Percentiles rank a stretch among this genome's conserved stretches.
These are phyloP conservation scores for Candida mattraensis DNA, from an alignment of 805 yeast genomes.

Conservation along the genomic window DNA sequence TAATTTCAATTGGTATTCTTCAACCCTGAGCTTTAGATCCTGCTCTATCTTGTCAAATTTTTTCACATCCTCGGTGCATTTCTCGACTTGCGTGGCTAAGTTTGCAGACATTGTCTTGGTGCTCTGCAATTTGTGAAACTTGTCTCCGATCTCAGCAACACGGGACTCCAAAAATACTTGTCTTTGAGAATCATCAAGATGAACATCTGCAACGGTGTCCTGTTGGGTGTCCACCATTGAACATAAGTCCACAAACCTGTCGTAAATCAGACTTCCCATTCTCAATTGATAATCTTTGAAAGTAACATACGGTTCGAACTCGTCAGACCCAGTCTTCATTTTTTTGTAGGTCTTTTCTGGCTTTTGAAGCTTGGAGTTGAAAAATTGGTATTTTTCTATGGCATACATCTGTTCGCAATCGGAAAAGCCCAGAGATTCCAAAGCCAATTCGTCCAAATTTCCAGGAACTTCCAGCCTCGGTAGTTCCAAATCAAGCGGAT, in stretches of 20 bases:
- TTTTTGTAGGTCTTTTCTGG: conserved; percentile 18
- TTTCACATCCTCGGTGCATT: conserved; percentile 32
- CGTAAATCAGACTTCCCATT: conserved; percentile 39
- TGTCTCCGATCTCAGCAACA: conserved; percentile 40
- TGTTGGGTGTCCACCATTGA: conserved; percentile 23
- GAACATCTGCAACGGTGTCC: conserved; percentile 26
- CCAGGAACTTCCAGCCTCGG: conserved; percentile 16
- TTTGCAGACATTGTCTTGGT: conserved; percentile 32
- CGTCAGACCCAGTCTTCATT: conserved; percentile 20
- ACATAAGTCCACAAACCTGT: conserved; percentile 32
- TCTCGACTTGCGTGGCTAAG: conserved; percentile 32
- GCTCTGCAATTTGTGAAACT: conserved; percentile 38
- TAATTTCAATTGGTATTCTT: conserved; percentile 6
- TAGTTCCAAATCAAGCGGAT: conserved; percentile 21
- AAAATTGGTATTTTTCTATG: conserved; percentile 18
- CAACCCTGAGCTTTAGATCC: conserved; percentile 7
- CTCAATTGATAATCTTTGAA: conserved; percentile 34
- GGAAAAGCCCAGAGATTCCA: conserved; percentile 20
- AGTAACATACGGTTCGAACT: conserved; percentile 4
- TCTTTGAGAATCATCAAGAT: conserved; percentile 39
- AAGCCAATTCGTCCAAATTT: conserved; percentile 18
- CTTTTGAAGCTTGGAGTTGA: conserved; percentile 15
- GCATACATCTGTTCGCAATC: conserved; percentile 13
- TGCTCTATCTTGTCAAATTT: conserved; percentile 17
- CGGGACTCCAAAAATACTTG: conserved; percentile 41